Percentiles rank a stretch among this genome's conserved stretches.
Evolutionary conservation across 2,329 filamentous ascomycete genomes (phyloP).

Genomic region (Pyrenophora seminiperda): DNA sequence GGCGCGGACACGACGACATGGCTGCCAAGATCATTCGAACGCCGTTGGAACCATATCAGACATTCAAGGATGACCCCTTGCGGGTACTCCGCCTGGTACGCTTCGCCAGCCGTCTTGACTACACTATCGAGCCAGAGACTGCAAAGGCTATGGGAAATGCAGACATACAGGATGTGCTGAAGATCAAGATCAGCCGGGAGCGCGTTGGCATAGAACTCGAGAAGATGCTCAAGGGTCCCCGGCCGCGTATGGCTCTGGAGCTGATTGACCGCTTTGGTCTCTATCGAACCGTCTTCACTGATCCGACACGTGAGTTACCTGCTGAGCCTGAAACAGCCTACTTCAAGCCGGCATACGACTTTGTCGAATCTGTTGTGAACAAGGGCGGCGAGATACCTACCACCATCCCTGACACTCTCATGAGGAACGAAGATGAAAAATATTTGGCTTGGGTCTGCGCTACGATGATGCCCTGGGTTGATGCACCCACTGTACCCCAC

Average conservation of each 20-base stretch:
- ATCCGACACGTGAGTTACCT: conserved; percentile 62
- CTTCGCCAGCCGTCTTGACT: conserved; percentile 84
- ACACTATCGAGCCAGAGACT: conserved; percentile 73
- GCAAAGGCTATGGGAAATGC: conserved; percentile 75
- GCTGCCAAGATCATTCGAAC: conserved; percentile 74
- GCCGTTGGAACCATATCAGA: conserved; percentile 84
- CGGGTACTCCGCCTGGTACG: conserved; percentile 84
- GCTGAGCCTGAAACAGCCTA: conserved; percentile 62
- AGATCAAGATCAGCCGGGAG: conserved; percentile 88
- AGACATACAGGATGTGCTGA: conserved; percentile 80
- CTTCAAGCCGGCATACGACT: conserved; percentile 69
- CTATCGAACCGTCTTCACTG: conserved; percentile 75
- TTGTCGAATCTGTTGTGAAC: conserved; percentile 52
- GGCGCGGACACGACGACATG: conserved; percentile 75
- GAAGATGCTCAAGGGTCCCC: conserved; percentile 80
- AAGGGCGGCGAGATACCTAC: conserved; percentile 42
- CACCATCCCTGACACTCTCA: conserved; percentile 53
- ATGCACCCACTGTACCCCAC: conserved; percentile 54
- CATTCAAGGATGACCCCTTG: conserved; percentile 92
- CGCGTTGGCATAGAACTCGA: conserved; percentile 84
- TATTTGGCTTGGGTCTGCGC: conserved; percentile 79
- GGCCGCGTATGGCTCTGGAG: conserved; percentile 65
- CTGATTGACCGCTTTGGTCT: conserved; percentile 70
- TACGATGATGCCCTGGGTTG: conserved; percentile 75
- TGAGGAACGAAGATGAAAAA: conserved; percentile 67